A percentile compares a stretch with the other conserved stretches of the same genome.
phyloP scores from a whole-genome alignment of 2,329 filamentous ascomycete genomes.

The Fonsecaea multimorphosa region DNA sequence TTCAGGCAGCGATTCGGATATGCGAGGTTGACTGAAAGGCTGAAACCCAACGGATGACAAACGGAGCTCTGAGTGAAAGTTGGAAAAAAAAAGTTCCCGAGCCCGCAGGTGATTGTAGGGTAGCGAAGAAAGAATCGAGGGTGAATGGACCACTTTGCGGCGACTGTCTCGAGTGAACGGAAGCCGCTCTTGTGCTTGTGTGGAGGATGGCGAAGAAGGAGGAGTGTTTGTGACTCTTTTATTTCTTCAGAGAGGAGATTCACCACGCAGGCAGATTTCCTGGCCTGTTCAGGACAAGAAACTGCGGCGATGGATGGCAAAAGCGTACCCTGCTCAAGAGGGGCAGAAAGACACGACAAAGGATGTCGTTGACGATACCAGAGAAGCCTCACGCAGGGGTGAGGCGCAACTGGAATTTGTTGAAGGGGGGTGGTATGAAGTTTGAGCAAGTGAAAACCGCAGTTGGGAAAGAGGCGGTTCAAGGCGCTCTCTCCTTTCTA shows the following conservation, averaged over 20 bases:
- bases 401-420: slow-evolving; percentile 30
- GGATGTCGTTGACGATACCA: slow-evolving; percentile 31
- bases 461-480: slow-evolving; percentile 23
- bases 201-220: slow-evolving; percentile 28
- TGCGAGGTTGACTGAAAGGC: slow-evolving; percentile 32
- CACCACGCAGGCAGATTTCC: slow-evolving; percentile 30
- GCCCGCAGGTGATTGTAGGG: slow-evolving; percentile 3
- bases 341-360: slow-evolving; percentile 33
- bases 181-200: slow-evolving; percentile 40
- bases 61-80: slow-evolving; percentile 34
- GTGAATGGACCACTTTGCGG: slow-evolving; percentile 33
- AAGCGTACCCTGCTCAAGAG: slow-evolving; percentile 20
- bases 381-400: slow-evolving; percentile 31
- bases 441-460: slow-evolving; percentile 23
- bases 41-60: slow-evolving; percentile 34
- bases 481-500: slow-evolving; percentile 20
- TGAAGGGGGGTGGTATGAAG: slow-evolving; percentile 23
- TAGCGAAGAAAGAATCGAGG: slow-evolving; percentile 12
- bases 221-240: slow-evolving; percentile 14
- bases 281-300: slow-evolving; percentile 25
- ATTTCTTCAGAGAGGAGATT: slow-evolving; percentile 37
- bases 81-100: slow-evolving; percentile 12
- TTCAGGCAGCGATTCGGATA: slow-evolving; percentile 20
- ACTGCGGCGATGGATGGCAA: slow-evolving; percentile 23
- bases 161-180: slow-evolving; percentile 43